phyloP scores from a whole-genome alignment of 2,329 filamentous ascomycete genomes.

The Fusarium tricinctum region DNA sequence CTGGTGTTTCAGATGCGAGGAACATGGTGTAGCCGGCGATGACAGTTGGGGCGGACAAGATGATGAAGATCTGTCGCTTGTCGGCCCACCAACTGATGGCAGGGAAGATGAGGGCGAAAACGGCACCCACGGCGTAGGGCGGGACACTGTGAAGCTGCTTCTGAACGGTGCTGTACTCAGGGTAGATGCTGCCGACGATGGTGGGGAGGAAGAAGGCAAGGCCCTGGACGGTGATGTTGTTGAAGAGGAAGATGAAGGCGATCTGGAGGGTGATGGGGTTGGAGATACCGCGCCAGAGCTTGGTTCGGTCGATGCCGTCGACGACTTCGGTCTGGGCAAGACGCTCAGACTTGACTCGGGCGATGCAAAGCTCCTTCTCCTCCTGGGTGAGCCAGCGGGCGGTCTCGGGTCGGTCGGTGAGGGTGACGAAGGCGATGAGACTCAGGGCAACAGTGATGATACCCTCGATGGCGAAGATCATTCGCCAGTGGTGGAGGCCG shows the following conservation, averaged over 20 bases:
- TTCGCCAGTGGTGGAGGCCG: constrained; percentile 70
- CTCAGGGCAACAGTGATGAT: constrained; percentile 69
- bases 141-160: constrained; percentile 76
- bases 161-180: constrained; percentile 66
- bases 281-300: constrained; percentile 71
- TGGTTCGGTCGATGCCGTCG: constrained; percentile 70
- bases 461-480: constrained; percentile 80
- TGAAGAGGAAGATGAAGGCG: constrained; percentile 70
- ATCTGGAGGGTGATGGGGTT: constrained; percentile 69
- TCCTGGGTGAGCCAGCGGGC: constrained; percentile 74
- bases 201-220: constrained; percentile 76
- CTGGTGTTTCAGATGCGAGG: constrained; percentile 61
- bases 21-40: constrained; percentile 77
- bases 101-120: constrained; percentile 70
- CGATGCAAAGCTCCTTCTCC: constrained; percentile 74
- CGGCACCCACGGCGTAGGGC: constrained; percentile 73
- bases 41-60: constrained; percentile 67
- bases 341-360: constrained; percentile 71
- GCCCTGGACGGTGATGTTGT: constrained; percentile 77
- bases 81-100: constrained; percentile 70
- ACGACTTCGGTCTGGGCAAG: constrained; percentile 71
- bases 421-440: constrained; percentile 70
- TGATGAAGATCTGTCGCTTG: constrained; percentile 68
- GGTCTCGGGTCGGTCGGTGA: constrained; percentile 76
- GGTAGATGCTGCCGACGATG: constrained; percentile 75